Evolutionary conservation across 2,329 filamentous ascomycete species (phyloP).

Genomic region (Clarireedia homoeocarpa): DNA sequence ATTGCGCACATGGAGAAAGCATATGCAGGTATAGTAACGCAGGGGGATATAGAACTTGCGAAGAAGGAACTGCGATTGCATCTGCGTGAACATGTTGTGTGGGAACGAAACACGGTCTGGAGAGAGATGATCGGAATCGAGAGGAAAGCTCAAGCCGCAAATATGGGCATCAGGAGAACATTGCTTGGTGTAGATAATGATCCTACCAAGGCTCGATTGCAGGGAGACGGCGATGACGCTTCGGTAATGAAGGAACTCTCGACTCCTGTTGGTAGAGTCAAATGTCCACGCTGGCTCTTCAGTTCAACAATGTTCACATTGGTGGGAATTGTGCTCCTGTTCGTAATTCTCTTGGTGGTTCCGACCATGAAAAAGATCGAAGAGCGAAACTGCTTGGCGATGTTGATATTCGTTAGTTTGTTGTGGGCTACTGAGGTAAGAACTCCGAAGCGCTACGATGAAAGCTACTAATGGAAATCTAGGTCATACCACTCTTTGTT

Average conservation of each 20-base stretch:
- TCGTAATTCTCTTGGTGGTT: conserved; percentile 63
- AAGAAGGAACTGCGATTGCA: conserved; percentile 83
- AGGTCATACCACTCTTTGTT: conserved; percentile 94
- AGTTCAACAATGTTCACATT: conserved; percentile 75
- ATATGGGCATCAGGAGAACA: conserved; percentile 70
- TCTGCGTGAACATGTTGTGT: conserved; percentile 91
- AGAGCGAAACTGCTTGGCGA: conserved; percentile 91
- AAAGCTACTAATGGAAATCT: conserved; percentile 13
- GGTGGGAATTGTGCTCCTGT: conserved; percentile 61
- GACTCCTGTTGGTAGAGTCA: conserved; percentile 73
- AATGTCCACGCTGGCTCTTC: conserved; percentile 73
- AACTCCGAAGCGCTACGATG: conserved; percentile 13
- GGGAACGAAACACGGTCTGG: conserved; percentile 99
- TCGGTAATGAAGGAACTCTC: conserved; percentile 57
- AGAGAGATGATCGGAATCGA: conserved; percentile 98
- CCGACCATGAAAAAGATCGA: conserved; percentile 82
- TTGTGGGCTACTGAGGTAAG: conserved; percentile 91
- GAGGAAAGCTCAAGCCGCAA: conserved; percentile 87
- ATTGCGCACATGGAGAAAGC: conserved; percentile 68
- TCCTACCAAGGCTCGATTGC: conserved; percentile 59
- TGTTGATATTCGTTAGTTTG: conserved; percentile 88
- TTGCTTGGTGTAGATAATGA: conserved; percentile 70
- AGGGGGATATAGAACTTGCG: conserved; percentile 68
- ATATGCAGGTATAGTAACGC: conserved; percentile 76
- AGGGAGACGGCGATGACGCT: conserved; percentile 71